These are phyloP conservation scores for Passalora sequoiae DNA, from an alignment of 2,329 filamentous ascomycete species.

Conservation along the genomic window DNA sequence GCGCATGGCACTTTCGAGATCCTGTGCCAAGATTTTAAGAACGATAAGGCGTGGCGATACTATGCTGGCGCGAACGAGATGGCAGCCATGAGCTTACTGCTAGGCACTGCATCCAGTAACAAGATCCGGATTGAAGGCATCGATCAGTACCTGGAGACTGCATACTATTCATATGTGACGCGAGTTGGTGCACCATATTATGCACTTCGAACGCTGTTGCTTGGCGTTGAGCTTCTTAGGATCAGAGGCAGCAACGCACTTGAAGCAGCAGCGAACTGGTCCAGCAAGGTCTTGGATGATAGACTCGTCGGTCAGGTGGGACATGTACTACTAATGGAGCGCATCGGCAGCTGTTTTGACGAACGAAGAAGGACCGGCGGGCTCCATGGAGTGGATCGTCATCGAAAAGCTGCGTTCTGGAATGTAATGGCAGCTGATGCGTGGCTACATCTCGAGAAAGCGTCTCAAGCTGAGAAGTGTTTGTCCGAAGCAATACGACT, in stretches of 20 bases:
- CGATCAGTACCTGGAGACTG: slow-evolving; percentile 81
- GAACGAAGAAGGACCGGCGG: slow-evolving; percentile 62
- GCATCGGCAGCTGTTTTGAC: slow-evolving; percentile 77
- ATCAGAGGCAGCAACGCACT: slow-evolving; percentile 72
- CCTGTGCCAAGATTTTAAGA: slow-evolving; percentile 78
- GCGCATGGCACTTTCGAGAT: slow-evolving; percentile 90
- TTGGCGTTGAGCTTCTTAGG: slow-evolving; percentile 77
- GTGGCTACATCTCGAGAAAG: slow-evolving; percentile 74
- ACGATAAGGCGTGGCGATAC: slow-evolving; percentile 95
- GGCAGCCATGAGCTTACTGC: slow-evolving; percentile 76
- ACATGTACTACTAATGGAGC: slow-evolving; percentile 77
- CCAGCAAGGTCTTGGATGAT: slow-evolving; percentile 70
- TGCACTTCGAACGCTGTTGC: slow-evolving; percentile 68
- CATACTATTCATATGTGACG: slow-evolving; percentile 87
- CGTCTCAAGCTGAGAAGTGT: slow-evolving; percentile 70
- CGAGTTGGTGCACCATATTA: slow-evolving; percentile 75
- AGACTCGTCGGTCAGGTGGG: slow-evolving; percentile 69
- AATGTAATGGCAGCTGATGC: slow-evolving; percentile 74
- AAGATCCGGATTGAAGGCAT: slow-evolving; percentile 76
- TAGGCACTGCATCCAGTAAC: slow-evolving; percentile 67
- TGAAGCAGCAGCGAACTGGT: slow-evolving; percentile 86
- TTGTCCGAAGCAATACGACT: slow-evolving; percentile 62
- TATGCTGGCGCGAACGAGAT: slow-evolving; percentile 94
- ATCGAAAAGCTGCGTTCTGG: slow-evolving; percentile 86
- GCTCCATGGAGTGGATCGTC: slow-evolving; percentile 64